phyloP scores from a whole-genome alignment of 805 yeast species.

The Aciculoconidium aculeatum region DNA sequence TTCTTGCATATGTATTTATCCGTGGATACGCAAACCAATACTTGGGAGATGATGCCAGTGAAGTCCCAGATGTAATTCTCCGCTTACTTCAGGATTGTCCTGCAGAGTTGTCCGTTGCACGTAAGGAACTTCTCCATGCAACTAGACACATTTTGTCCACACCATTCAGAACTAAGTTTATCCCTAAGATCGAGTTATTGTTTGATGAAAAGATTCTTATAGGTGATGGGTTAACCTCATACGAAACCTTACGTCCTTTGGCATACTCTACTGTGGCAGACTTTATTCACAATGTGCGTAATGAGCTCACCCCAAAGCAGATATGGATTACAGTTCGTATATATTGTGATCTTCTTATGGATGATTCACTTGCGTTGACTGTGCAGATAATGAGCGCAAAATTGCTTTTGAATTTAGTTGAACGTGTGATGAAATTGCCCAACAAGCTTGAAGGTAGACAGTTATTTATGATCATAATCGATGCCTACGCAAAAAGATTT shows the following conservation, averaged over 20 bases:
- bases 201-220: slow-evolving; percentile 84
- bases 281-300: slow-evolving; percentile 85
- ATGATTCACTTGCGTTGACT: slow-evolving; percentile 74
- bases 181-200: slow-evolving; percentile 78
- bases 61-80: slow-evolving; percentile 82
- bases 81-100: slow-evolving; percentile 93
- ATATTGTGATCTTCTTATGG: slow-evolving; percentile 76
- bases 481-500: slow-evolving; percentile 82
- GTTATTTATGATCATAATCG: slow-evolving; percentile 77
- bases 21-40: slow-evolving; percentile 73
- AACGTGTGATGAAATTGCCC: slow-evolving; percentile 75
- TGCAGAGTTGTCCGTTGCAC: slow-evolving; percentile 80
- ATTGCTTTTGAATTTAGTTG: slow-evolving; percentile 79
- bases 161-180: slow-evolving; percentile 72
- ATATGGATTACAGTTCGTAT: slow-evolving; percentile 82
- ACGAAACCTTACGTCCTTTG: slow-evolving; percentile 83
- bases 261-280: slow-evolving; percentile 97
- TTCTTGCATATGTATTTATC: slow-evolving; percentile 84
- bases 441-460: slow-evolving; percentile 80
- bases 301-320: slow-evolving; percentile 74
- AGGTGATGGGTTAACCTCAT: slow-evolving; percentile 89
- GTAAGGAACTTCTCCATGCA: slow-evolving; percentile 90
- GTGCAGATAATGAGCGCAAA: slow-evolving; percentile 97
- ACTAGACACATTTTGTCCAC: slow-evolving; percentile 93
- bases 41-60: slow-evolving; percentile 34